Conservation (phyloP, 352 stramenopile species). For the Phytophthora syringae region DNA sequence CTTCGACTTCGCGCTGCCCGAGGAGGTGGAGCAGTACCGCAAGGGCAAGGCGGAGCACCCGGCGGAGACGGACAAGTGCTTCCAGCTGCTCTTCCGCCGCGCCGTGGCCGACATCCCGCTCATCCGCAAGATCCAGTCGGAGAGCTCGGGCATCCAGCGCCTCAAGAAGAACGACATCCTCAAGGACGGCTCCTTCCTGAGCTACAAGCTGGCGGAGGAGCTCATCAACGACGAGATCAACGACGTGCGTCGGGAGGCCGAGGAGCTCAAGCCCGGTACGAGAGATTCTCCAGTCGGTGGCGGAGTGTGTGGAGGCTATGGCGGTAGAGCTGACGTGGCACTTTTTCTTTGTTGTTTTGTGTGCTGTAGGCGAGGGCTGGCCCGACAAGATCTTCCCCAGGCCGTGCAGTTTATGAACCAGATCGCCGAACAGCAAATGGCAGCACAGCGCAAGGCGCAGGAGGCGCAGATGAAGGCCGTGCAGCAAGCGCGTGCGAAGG, state of each 20-base stretch:
- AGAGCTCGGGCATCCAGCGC: slow-evolving; percentile 84
- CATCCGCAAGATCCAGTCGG: slow-evolving; percentile 90
- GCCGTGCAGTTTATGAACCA: slow-evolving; percentile 91
- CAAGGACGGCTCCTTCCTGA: slow-evolving; percentile 88
- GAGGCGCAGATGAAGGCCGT: slow-evolving; percentile 78
- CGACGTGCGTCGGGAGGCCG: slow-evolving; percentile 78
- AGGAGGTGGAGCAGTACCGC: slow-evolving; percentile 83
- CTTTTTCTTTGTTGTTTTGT: not conserved
- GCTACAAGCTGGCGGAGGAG: slow-evolving; percentile 89
- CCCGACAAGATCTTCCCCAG: slow-evolving; percentile 90
- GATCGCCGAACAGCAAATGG: slow-evolving; percentile 88
- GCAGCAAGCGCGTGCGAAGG: slow-evolving; percentile 57
- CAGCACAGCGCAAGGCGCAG: slow-evolving; percentile 70
- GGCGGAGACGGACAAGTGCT: slow-evolving; percentile 71
- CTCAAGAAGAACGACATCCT: slow-evolving; percentile 90
- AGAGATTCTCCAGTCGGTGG: not conserved
- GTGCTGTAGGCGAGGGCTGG: slow-evolving; percentile 73
- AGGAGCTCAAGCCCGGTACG: slow-evolving; percentile 84
- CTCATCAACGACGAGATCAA: slow-evolving; percentile 91
- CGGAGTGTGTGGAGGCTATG: not conserved
- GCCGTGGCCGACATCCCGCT: slow-evolving; percentile 85
- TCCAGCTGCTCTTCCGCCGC: slow-evolving; percentile 85
- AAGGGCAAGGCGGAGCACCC: slow-evolving; percentile 71
- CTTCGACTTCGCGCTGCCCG: slow-evolving; percentile 87
- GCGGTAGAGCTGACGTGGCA: not conserved